Percentiles rank a stretch among this genome's conserved stretches.
These are phyloP conservation scores for Schizopora paradoxa DNA, from an alignment of 1,284 basidiomycete species.

Conservation along the genomic window DNA sequence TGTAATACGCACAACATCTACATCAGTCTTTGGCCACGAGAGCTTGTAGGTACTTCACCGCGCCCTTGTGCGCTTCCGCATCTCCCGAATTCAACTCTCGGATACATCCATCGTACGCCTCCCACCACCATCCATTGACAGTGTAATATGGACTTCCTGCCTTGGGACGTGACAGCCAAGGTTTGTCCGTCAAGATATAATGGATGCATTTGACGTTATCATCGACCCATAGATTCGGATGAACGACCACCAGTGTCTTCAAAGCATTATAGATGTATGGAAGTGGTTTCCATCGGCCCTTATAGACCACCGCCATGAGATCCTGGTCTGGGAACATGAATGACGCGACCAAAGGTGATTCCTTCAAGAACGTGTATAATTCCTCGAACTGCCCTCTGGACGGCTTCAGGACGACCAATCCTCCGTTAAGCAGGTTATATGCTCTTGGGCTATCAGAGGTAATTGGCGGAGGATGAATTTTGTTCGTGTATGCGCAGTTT, in stretches of 20 bases:
- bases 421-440: constrained; percentile 81
- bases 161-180: constrained; percentile 53
- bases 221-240: constrained; percentile 71
- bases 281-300: constrained; percentile 67
- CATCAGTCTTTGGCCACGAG: no score
- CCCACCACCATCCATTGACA: constrained; percentile 75
- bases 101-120: constrained; percentile 41
- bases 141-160: constrained; percentile 37
- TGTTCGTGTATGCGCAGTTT: constrained; percentile 80
- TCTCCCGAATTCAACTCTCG: constrained; percentile 47
- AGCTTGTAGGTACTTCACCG: constrained; percentile 11
- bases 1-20: no score
- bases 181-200: constrained; percentile 73
- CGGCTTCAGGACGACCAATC: constrained; percentile 84
- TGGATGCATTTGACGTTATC: constrained; percentile 72
- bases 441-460: constrained; percentile 57
- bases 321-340: constrained; percentile 94
- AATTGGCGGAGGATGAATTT: constrained; percentile 49
- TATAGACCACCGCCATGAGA: constrained; percentile 77
- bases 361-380: constrained; percentile 57
- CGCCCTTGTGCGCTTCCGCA: constrained; percentile 38
- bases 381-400: constrained; percentile 39
- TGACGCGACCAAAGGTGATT: constrained; percentile 60
- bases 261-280: constrained; percentile 86
- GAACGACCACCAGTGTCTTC: constrained; percentile 69